These are phyloP conservation scores for Cryptococcus sp. DNA, from an alignment of 1,284 basidiomycete species.

Conservation along the genomic window DNA sequence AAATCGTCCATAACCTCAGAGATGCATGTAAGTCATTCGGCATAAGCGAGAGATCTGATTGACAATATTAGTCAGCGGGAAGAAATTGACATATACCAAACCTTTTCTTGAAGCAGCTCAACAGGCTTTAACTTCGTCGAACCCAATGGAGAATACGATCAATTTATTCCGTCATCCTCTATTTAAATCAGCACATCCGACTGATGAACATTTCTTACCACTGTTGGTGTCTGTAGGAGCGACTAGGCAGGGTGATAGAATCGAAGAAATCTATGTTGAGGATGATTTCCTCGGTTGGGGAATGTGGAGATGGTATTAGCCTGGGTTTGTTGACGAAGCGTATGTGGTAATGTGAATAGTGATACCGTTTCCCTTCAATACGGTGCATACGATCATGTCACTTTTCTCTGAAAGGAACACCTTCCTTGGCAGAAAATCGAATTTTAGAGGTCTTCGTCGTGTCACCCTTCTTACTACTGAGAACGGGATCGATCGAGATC, in stretches of 20 bases:
- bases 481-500: no score
- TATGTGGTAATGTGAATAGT: no score
- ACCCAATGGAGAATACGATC: conserved; percentile 13
- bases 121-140: conserved; percentile 14
- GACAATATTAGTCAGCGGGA: no score
- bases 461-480: no score
- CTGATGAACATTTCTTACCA: conserved; percentile 44
- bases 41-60: no score
- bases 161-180: conserved; percentile 29
- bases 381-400: no score
- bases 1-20: conserved; percentile 45
- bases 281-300: conserved; percentile 42
- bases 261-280: conserved; percentile 31
- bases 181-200: conserved; percentile 42
- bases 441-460: no score
- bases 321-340: no score
- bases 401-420: no score
- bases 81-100: conserved; percentile 14
- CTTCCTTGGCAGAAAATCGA: no score
- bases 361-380: neutral
- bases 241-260: conserved; percentile 14
- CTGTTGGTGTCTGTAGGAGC: conserved; percentile 39
- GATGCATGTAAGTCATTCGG: conserved; percentile 28
- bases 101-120: conserved; percentile 27
- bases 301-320: conserved; percentile 35